Evolutionary conservation across 2,329 filamentous ascomycete species (phyloP), one percentile per base, ranked within the genome.

Genomic region (Huntiella savannae): DNA sequence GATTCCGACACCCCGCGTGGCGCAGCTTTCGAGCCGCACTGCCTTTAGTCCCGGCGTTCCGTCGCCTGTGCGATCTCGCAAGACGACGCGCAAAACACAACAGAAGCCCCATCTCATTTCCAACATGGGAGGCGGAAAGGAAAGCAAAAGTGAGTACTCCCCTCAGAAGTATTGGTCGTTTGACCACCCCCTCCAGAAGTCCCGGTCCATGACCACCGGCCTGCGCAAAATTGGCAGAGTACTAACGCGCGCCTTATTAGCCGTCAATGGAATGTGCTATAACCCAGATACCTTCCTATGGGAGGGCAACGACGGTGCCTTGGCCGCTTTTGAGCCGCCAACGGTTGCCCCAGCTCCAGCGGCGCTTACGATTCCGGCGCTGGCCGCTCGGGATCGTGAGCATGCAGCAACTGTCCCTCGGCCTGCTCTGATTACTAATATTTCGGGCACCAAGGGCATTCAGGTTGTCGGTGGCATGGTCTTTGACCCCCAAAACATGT

Each of bases 401-500:
- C 64, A 61, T 10, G 37, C 35, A 6, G 22, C 36, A 3, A 57
- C 65, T 7, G 79, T 75, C 2, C 75, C 77, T 54, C 63, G 79
- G 51, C 69, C 84, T 7, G 86, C 88, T 4, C 71, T 98, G 13
- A 98, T 98, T 55, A 86, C 86, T 41, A 91, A 94, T 53, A 83
- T 95, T 53, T 82, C 81, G 46, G 72, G 78, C 4, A 78, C 79
- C 51, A 83, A 88, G 56, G 87, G 85, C 51, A 81, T 94, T 11
- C 87, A 95, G 62, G 82, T 95, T 33, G 86, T 95, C 49, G 83
- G 86, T n/a, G 85, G 86, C 54, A 98, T 98, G 91, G 82, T 96
- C 7, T 98, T 96, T 59, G 91, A 98, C 58, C 91, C 91, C 3
- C 79, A 85, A 52, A 84, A 84, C 55, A 96, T 98, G 88, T 92